Conservation (phyloP, 306 rosid genomes). For the Echinosophora koreensis region DNA sequence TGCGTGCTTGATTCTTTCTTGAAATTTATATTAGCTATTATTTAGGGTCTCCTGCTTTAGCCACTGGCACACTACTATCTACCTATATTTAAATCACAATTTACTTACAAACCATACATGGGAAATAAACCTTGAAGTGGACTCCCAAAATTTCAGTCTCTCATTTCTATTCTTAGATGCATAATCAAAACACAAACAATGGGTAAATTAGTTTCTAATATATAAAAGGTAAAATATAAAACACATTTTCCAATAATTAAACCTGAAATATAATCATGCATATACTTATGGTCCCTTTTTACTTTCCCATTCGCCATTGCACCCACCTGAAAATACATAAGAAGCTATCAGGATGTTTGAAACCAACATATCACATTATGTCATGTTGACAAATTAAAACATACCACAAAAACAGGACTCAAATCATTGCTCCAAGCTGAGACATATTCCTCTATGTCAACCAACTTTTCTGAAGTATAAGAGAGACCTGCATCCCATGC, state of each 20-base stretch:
- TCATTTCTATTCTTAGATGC: too few species aligned
- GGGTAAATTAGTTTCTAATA: not conserved
- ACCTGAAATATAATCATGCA: constrained; percentile 51
- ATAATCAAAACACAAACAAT: not conserved
- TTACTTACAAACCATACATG: too few species aligned
- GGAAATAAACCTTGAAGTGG: too few species aligned
- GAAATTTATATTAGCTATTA: too few species aligned
- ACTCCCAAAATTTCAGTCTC: too few species aligned
- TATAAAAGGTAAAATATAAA: not conserved
- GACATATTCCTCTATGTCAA: constrained; percentile 45
- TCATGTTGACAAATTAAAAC: constrained; percentile 7
- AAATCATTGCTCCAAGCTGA: constrained; percentile 6
- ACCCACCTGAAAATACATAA: constrained; percentile 44
- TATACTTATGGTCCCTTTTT: not conserved
- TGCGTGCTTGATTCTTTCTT: too few species aligned
- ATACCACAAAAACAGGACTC: constrained; percentile 50
- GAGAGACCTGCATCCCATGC: constrained; percentile 53
- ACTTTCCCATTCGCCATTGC: constrained; percentile 55
- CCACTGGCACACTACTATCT: too few species aligned
- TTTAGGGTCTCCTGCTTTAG: too few species aligned
- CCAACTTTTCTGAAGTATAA: constrained; percentile 46
- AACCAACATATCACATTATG: constrained; percentile 2
- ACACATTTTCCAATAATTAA: not conserved
- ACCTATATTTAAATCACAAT: too few species aligned
- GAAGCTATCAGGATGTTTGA: constrained; percentile 6